Conservation (phyloP, 495 filamentous ascomycete genomes). For the Hypoxylon intermedium region DNA sequence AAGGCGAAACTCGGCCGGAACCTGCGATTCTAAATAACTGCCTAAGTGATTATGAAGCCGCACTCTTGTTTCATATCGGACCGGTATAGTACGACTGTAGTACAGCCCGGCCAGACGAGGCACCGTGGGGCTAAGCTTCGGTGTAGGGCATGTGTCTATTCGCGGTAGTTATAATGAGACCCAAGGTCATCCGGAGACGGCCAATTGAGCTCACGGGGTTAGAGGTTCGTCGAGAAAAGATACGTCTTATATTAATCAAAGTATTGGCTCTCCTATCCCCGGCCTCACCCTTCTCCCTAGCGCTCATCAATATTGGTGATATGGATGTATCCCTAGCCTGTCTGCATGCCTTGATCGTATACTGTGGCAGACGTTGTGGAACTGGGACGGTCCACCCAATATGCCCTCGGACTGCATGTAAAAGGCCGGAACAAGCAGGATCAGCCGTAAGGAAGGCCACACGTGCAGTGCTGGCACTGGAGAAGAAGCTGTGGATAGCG, state of each 20-base stretch:
- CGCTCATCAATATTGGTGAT: slow-evolving; percentile 2
- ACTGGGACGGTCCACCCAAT: slow-evolving; percentile 32
- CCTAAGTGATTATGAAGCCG: slow-evolving; percentile 30
- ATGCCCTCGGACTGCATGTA: slow-evolving; percentile 32
- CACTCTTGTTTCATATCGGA: slow-evolving; percentile 29
- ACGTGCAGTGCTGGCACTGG: slow-evolving; percentile 35
- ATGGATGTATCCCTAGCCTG: slow-evolving; percentile 9
- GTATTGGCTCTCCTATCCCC: slow-evolving; percentile 11
- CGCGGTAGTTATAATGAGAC: slow-evolving; percentile 28
- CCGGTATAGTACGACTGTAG: slow-evolving; percentile 32
- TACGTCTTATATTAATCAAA: slow-evolving; percentile 6
- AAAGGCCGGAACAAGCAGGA: slow-evolving; percentile 33
- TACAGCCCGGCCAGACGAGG: slow-evolving; percentile 21
- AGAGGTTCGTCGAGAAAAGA: slow-evolving; percentile 7
- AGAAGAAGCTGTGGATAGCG: slow-evolving; percentile 35
- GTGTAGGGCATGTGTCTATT: slow-evolving; percentile 5
- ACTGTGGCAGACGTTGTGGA: slow-evolving; percentile 37
- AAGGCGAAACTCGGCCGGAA: slow-evolving; percentile 24
- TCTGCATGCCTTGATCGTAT: slow-evolving; percentile 30
- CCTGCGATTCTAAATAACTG: slow-evolving; percentile 5
- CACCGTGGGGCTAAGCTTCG: slow-evolving; percentile 17
- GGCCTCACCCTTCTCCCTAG: background rate
- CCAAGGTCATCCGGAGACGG: background rate
- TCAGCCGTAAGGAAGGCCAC: slow-evolving; percentile 34
- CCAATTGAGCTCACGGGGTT: slow-evolving; percentile 18